Evolutionary conservation across 2,329 filamentous ascomycete species (phyloP).

Genomic region (Aplosporella prunicola): DNA sequence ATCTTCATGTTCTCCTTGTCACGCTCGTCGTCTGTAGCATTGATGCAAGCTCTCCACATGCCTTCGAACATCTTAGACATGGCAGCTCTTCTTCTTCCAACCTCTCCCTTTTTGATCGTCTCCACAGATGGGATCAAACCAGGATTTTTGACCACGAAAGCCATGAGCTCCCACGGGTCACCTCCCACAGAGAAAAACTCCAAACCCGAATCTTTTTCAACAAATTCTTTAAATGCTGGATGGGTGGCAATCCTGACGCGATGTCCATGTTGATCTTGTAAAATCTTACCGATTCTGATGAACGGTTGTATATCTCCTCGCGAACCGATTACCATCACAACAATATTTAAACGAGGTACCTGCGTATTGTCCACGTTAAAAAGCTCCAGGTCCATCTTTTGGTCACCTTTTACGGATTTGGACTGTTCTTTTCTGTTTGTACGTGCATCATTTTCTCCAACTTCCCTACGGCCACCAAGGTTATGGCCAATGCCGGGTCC

Average conservation of each 20-base stretch:
- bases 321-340: conserved; percentile 75
- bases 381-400: background rate
- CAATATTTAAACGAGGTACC: conserved; percentile 58
- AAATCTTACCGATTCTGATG: conserved; percentile 60
- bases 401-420: background rate
- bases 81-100: conserved; percentile 53
- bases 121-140: conserved; percentile 67
- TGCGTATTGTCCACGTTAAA: conserved; percentile 7
- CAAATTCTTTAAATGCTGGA: conserved; percentile 65
- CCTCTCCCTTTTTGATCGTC: conserved; percentile 63
- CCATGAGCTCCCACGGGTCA: conserved; percentile 72
- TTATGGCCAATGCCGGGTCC: conserved; percentile 54
- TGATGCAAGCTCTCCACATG: conserved; percentile 71
- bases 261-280: conserved; percentile 63
- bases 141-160: conserved; percentile 79
- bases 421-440: too few relatives aligned
- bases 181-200: conserved; percentile 77
- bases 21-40: conserved; percentile 59
- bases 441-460: too few relatives aligned
- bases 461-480: conserved; percentile 32
- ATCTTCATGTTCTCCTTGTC: conserved; percentile 51
- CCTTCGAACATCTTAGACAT: conserved; percentile 80
- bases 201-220: conserved; percentile 60
- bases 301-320: conserved; percentile 77
- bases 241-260: conserved; percentile 71